Conservation (phyloP, 768 basidiomycete genomes). For the Trametes sanguinea region DNA sequence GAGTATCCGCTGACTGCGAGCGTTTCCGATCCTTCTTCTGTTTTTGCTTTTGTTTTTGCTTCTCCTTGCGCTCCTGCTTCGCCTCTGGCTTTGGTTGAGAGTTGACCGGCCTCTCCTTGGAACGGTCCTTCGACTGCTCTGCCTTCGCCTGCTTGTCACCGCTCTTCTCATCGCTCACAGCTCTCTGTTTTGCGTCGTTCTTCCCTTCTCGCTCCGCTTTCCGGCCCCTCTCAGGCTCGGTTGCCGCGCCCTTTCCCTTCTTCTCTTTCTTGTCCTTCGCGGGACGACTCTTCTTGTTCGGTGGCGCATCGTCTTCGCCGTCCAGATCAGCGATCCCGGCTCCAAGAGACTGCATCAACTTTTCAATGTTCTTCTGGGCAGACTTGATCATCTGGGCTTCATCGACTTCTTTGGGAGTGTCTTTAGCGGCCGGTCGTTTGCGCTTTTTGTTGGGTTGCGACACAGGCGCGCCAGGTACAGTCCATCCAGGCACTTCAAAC, state of each 20-base stretch:
- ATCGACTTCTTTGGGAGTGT: conserved; percentile 14
- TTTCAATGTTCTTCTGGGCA: conserved; percentile 38
- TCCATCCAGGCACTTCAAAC: conserved; percentile 41
- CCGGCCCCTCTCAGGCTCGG: conserved; percentile 1
- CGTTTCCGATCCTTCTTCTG: conserved; percentile 8
- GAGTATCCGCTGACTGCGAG: conserved; percentile 2
- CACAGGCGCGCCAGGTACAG: conserved; percentile 29
- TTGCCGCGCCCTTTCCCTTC: conserved; percentile 13
- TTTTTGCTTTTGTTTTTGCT: conserved; percentile 1
- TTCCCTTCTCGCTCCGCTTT: conserved; percentile 8
- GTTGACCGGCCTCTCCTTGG: background rate
- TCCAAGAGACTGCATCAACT: conserved; percentile 34
- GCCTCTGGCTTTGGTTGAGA: background rate
- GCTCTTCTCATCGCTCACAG: background rate
- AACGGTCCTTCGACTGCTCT: background rate
- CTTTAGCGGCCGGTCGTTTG: conserved; percentile 27
- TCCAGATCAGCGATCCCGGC: conserved; percentile 20
- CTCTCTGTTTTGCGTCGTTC: background rate
- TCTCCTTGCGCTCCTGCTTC: conserved; percentile 8
- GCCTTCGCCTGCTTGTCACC: background rate
- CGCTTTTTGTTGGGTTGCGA: conserved; percentile 29
- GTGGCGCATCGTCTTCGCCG: conserved; percentile 1
- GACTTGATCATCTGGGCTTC: conserved; percentile 27
- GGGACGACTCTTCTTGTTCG: conserved; percentile 23
- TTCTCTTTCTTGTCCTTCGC: conserved; percentile 14